Conservation (phyloP, 1,284 basidiomycete species). For the Austropuccinia psidii region DNA sequence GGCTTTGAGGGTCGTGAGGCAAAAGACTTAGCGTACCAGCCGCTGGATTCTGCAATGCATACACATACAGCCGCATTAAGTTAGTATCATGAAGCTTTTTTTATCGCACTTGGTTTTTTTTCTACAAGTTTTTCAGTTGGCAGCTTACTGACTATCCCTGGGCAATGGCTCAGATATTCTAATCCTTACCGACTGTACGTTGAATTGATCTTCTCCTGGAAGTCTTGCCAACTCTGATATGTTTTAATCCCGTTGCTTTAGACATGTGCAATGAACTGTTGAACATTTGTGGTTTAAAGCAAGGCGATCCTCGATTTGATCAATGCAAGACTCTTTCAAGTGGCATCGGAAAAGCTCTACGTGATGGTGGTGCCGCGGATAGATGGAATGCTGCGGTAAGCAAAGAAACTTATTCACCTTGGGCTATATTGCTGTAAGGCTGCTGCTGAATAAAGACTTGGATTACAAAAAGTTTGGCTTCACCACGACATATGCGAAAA, state of each 20-base stretch:
- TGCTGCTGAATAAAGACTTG: too few species aligned
- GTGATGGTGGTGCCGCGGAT: not conserved
- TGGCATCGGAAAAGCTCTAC: not conserved
- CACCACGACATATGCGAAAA: not conserved
- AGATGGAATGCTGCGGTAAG: not conserved
- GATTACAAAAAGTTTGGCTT: not conserved
- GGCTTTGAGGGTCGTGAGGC: slow-evolving; percentile 1
- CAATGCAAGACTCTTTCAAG: not conserved
- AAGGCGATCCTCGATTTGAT: not conserved
- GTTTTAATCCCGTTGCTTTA: too few species aligned
- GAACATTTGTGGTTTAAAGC: slow-evolving; percentile 1
- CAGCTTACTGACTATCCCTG: too few species aligned
- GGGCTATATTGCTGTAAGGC: not conserved
- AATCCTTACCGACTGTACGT: too few species aligned
- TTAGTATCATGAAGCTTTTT: not conserved
- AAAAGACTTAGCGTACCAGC: not conserved
- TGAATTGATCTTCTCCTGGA: too few species aligned
- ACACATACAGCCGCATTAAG: not conserved
- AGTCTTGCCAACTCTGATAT: too few species aligned
- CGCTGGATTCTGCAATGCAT: not conserved
- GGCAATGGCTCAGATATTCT: too few species aligned
- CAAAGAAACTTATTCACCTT: too few species aligned
- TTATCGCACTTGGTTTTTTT: not conserved
- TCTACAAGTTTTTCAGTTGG: too few species aligned
- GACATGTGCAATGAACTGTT: slow-evolving; percentile 21